Base-by-base conservation (phyloP, 169 alveolate species). In the Ichthyophthirius multifiliis region DNA sequence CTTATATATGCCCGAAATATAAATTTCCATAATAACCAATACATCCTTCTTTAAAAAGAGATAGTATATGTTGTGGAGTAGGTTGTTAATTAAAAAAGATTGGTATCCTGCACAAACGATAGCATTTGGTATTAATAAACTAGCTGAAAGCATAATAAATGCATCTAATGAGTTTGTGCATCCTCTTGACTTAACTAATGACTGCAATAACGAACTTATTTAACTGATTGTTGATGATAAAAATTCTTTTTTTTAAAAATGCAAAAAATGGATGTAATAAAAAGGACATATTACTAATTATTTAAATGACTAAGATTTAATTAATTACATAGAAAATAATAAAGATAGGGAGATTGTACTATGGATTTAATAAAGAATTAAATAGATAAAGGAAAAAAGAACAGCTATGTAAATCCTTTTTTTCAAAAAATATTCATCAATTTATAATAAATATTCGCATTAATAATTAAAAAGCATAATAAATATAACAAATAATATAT, bases 21-120 rank as follows among this genome's bases (percentile, higher is more conserved):
- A 55, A 55, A 27, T 55, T 55, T 23, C 71, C 71, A 27, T 55
- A 55, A 27, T 55, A 55, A 55, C 71, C 71, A 4, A 34, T 55
- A 13, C 71, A 55, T 6, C 71, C 71, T 6, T 55, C 71, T 27
- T 55, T 55, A n/a, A 55, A 55, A 27, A 55, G 31, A 3, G 71
- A 55, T 5, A 23, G 27, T 10, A 55, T 55, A 20, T 55, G 71
- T 7, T 55, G 71, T 27, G 71, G 71, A 27, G 31, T 55, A 10
- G 23, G 43, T 55, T 55, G 71, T 39, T 55, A 55, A 7, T 55
- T 55, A 55, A 55, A 55, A 55, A 55, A 23, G 31, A 55, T 27
- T 55, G 71, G 71, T 34, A 55, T 55, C 71, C 71, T 55, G 31
- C 71, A 27, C 5, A 55, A 55, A 55, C 71, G 0, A 16, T 55